Percentiles rank a stretch among this genome's conserved stretches.
phyloP scores from a whole-genome alignment of 352 stramenopile species.

The Phytophthora hibernalis region DNA sequence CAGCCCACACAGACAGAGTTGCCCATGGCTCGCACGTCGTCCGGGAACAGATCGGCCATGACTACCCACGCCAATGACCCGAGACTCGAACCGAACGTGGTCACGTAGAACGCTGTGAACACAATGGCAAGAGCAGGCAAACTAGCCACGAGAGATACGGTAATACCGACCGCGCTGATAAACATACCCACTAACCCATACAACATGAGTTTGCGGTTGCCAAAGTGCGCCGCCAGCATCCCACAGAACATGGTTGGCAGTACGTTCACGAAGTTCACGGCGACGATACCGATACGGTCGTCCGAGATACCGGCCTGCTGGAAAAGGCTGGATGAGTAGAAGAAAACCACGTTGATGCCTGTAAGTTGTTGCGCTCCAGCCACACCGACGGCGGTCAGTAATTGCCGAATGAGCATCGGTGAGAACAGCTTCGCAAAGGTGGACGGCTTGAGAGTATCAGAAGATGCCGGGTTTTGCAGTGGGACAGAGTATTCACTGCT shows the following conservation, averaged over 20 bases:
- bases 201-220: constrained; percentile 18
- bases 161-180: constrained; percentile 41
- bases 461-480: not conserved
- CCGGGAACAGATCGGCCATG: constrained; percentile 41
- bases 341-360: constrained; percentile 62
- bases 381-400: constrained; percentile 42
- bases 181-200: constrained; percentile 23
- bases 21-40: constrained; percentile 37
- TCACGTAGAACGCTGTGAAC: constrained; percentile 51
- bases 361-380: constrained; percentile 49
- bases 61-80: constrained; percentile 38
- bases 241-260: constrained; percentile 34
- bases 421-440: constrained; percentile 9
- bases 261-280: constrained; percentile 55
- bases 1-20: constrained; percentile 27
- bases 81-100: constrained; percentile 44
- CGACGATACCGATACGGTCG: constrained; percentile 52
- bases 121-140: constrained; percentile 44
- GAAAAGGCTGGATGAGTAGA: constrained; percentile 62
- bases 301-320: constrained; percentile 51
- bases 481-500: not conserved
- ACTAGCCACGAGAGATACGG: constrained; percentile 34
- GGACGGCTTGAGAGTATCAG: constrained; percentile 13
- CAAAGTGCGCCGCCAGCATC: constrained; percentile 9
- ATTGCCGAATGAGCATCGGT: constrained; percentile 39